Base-by-base conservation (phyloP, 2,329 filamentous ascomycete species). In the Talaromyces sp. region DNA sequence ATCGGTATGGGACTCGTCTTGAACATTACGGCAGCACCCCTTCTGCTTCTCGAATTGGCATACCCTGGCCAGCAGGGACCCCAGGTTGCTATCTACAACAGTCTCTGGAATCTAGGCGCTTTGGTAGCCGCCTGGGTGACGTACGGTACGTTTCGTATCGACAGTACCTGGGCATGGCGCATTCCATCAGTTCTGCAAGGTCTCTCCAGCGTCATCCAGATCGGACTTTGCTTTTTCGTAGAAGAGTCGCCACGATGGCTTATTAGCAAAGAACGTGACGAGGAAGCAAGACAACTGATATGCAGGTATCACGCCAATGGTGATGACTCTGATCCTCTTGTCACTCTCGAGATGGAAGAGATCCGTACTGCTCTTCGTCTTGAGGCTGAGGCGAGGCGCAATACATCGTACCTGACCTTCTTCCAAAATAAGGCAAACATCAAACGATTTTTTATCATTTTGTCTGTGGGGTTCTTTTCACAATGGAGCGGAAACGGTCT, bases 401-500 rank as follows among this genome's bases (percentile, higher is more conserved):
- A 81, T n/a, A 85, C 79, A 79, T 86, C 83, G 70, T 86, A 85
- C 72, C 75, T 79, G 9, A 82, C 82, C 64, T 77, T 85, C 17
- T 81, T 83, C 76, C 81, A 82, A 68, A 78, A 74, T 3, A 77
- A 75, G 45, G 78, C 81, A 65, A 77, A 75, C 31, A 77, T 80
- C 56, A 84, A 83, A 72, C 77, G 83, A 25, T 70, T 80, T 41
- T 52, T 45, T 19, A 41, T 64, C 41, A 49, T 64, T 5, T 33
- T 64, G 15, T 59, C 35, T 8, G 31, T 57, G 15, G 62, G 49
- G 10, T 45, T 64, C 39, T 56, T 64, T 72, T 89, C 87, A 1
- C 87, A 90, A 75, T 90, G 88, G 77, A 87, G 84, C 62, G 88
- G 88, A 47, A 90, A 89, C 72, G 87, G 86, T 19, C 77, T 90